Conservation (phyloP, 1,139 yeast species). For the Wickerhamomyces sp. region DNA sequence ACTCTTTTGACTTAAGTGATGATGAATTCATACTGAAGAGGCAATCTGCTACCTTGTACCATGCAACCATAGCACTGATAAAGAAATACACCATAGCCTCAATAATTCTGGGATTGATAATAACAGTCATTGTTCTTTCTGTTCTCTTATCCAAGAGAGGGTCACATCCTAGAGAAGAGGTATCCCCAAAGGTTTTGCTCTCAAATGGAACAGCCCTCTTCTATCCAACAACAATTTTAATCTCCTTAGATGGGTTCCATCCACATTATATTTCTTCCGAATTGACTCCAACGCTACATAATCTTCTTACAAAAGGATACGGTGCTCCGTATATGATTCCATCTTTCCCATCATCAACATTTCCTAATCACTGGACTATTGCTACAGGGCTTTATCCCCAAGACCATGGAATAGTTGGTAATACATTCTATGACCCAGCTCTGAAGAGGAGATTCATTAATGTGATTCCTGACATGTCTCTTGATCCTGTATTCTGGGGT, state of each 20-base stretch:
- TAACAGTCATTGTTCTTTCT: slow-evolving; percentile 14
- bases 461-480: slow-evolving; percentile 52
- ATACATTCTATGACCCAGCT: slow-evolving; percentile 67
- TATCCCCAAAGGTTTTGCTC: slow-evolving; percentile 27
- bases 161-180: background rate
- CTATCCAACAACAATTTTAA: slow-evolving; percentile 69
- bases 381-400: slow-evolving; percentile 83
- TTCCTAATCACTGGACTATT: slow-evolving; percentile 90
- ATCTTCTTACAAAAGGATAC: slow-evolving; percentile 46
- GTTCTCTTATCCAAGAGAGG: slow-evolving; percentile 12
- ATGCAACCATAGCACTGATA: slow-evolving; percentile 3
- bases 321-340: slow-evolving; percentile 86
- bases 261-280: slow-evolving; percentile 75
- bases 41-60: slow-evolving; percentile 1
- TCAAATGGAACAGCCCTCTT: slow-evolving; percentile 70
- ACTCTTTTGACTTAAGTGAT: slow-evolving; percentile 22
- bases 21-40: slow-evolving; percentile 19
- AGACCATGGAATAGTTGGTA: slow-evolving; percentile 84
- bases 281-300: slow-evolving; percentile 67
- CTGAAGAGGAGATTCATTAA: slow-evolving; percentile 55
- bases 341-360: slow-evolving; percentile 83
- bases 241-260: slow-evolving; percentile 86
- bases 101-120: slow-evolving; percentile 6
- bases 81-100: slow-evolving; percentile 5
- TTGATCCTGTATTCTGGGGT: slow-evolving; percentile 74